Conservation (phyloP, 306 rosid genomes). For the Cyclanthera cordifolia region DNA sequence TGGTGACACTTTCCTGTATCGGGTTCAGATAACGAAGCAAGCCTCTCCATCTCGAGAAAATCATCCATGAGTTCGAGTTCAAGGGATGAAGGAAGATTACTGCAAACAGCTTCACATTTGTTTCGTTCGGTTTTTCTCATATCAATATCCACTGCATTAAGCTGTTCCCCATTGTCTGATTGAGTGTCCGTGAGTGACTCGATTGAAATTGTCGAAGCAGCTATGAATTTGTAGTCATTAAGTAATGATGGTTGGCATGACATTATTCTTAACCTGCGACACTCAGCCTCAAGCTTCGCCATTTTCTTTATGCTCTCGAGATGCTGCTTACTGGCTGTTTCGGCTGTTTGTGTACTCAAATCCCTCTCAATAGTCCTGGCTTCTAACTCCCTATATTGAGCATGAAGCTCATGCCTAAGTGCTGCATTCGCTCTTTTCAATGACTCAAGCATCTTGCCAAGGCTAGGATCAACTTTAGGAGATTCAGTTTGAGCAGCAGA, state of each 20-base stretch:
- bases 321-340: constrained; percentile 90
- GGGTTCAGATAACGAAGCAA: constrained; percentile 53
- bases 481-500: constrained; percentile 31
- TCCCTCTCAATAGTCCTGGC: constrained; percentile 74
- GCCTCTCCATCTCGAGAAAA: constrained; percentile 92
- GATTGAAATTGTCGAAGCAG: constrained; percentile 49
- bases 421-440: constrained; percentile 62
- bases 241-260: constrained; percentile 30
- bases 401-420: constrained; percentile 51
- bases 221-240: constrained; percentile 29
- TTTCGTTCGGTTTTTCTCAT: constrained; percentile 37
- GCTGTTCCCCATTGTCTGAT: constrained; percentile 56
- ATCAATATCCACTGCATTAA: constrained; percentile 33
- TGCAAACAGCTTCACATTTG: constrained; percentile 32
- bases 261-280: constrained; percentile 53
- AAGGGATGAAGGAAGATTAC: constrained; percentile 35
- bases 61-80: constrained; percentile 84
- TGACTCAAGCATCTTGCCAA: constrained; percentile 39
- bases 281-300: constrained; percentile 85
- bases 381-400: constrained; percentile 69
- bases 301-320: constrained; percentile 80
- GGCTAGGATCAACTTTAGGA: constrained; percentile 32
- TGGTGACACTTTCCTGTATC: constrained; percentile 26
- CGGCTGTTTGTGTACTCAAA: constrained; percentile 85
- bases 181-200: constrained; percentile 73